phyloP scores from a whole-genome alignment of 176 grass and related monocot genomes.

The Lolium rigidum region DNA sequence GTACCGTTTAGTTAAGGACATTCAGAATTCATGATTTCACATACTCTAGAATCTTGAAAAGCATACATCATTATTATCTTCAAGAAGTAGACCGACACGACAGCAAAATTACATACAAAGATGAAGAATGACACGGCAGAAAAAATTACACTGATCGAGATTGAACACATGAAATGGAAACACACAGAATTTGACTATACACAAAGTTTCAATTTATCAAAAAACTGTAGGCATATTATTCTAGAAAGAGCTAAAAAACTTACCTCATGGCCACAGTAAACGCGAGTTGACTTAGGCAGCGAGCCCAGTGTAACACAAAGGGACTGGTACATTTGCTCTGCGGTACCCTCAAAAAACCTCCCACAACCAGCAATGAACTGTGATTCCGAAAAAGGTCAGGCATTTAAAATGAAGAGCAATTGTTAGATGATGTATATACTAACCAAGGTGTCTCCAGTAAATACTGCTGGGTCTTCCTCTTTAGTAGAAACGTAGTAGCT shows the following conservation, averaged over 20 bases:
- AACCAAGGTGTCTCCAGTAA: constrained; percentile 98
- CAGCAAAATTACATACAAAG: neutral
- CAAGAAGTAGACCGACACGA: neutral
- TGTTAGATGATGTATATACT: constrained; percentile 38
- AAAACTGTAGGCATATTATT: neutral
- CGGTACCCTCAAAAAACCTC: constrained; percentile 94
- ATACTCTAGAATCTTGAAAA: neutral
- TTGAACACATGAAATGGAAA: neutral
- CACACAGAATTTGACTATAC: neutral
- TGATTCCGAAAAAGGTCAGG: constrained; percentile 1
- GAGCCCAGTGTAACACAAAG: constrained; percentile 86
- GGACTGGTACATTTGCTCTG: constrained; percentile 98
- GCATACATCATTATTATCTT: neutral
- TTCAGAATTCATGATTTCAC: neutral
- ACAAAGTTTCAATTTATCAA: neutral
- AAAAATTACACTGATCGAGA: neutral
- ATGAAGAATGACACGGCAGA: neutral
- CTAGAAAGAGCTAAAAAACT: constrained; percentile 12
- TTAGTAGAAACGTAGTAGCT: constrained; percentile 86
- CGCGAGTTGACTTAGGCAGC: constrained; percentile 82
- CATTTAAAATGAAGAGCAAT: constrained; percentile 21
- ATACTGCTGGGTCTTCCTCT: constrained; percentile 78
- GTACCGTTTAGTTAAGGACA: constrained; percentile 12
- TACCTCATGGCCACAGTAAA: constrained; percentile 98
- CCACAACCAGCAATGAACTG: constrained; percentile 97